phyloP scores from a whole-genome alignment of 2,329 filamentous ascomycete genomes.

The Aspergillus brasiliensis region DNA sequence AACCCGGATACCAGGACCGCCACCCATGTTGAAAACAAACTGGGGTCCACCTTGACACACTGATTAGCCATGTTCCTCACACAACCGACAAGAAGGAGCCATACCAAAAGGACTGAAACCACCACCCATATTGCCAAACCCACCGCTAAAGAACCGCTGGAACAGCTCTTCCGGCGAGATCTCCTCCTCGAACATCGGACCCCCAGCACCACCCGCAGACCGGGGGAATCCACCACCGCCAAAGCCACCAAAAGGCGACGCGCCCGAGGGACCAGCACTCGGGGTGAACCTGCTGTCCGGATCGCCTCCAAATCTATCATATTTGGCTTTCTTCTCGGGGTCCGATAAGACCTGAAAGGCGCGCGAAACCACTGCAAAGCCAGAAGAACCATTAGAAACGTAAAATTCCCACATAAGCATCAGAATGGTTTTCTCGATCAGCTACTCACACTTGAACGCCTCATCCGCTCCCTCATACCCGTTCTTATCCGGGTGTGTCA shows the following conservation, averaged over 20 bases:
- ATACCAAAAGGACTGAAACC: conserved; percentile 69
- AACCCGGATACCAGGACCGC: conserved; percentile 86
- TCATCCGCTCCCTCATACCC: conserved; percentile 93
- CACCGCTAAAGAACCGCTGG: conserved; percentile 90
- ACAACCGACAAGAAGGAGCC: conserved; percentile 18
- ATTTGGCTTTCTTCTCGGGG: conserved; percentile 87
- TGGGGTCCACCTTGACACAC: conserved; percentile 65
- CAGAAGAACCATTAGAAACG: no score
- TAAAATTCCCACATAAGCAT: no score
- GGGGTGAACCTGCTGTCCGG: conserved; percentile 82
- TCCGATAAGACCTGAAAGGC: conserved; percentile 94
- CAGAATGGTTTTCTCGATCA: conserved; percentile 11
- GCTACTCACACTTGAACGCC: conserved; percentile 81
- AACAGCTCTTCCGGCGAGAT: conserved; percentile 97
- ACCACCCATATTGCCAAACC: conserved; percentile 52
- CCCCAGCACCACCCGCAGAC: conserved; percentile 52
- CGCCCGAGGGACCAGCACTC: conserved; percentile 42
- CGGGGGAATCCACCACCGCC: conserved; percentile 51
- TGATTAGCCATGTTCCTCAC: background rate
- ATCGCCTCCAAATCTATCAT: conserved; percentile 85
- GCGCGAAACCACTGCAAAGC: conserved; percentile 72
- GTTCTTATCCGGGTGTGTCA: conserved; percentile 99
- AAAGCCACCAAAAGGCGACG: conserved; percentile 49
- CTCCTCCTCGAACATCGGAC: conserved; percentile 79
- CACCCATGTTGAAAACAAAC: conserved; percentile 94